Base-by-base conservation (phyloP, 2,329 filamentous ascomycete species). In the Ophiosphaerella narmari region DNA sequence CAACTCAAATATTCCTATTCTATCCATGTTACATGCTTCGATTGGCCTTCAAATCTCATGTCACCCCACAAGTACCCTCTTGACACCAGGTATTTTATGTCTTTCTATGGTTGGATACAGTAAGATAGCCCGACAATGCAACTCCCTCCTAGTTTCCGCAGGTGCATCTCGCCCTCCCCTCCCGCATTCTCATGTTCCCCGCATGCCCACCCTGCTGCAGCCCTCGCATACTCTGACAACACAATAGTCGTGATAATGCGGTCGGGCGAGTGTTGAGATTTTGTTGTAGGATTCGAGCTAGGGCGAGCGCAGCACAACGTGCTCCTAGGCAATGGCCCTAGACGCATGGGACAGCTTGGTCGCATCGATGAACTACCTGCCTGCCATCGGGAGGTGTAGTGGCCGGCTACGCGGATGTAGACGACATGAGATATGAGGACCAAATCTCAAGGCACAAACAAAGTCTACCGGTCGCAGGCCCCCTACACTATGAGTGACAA, bases 221-320 rank as follows among this genome's bases (percentile, higher is more conserved):
- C 53, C 43, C 55, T 62, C 14, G 63, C 64, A 43, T 73, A 72
- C 16, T 65, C 48, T 1, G 76, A 81, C 43, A 88, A 76, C 43
- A 81, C 80, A 32, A 82, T 78, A 14, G 84, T 85, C 35, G 85
- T 85, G n/a, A n/a, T n/a, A n/a, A n/a, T n/a, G n/a, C n/a, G n/a
- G n/a, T n/a, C n/a, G n/a, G n/a, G n/a, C n/a, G 41, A 89, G 70
- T 26, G 82, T 83, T 2, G 86, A 89, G 0, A 86, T 88, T 59
- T 81, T 79, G 42, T 76, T 84, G 70, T 83, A 88, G 40, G 84
- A 71, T 66, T 87, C 82, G 61, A 86, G 75, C 68, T 89, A 85
- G 46, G 80, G 78, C 46, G 79, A 77, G 18, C 84, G 83, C 41
- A 87, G 78, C 36, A 75, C 75, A 49, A 85, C 71, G 66, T 87